Base-by-base conservation (phyloP, 2,329 filamentous ascomycete genomes). In the Hirsutella minnesotensis region DNA sequence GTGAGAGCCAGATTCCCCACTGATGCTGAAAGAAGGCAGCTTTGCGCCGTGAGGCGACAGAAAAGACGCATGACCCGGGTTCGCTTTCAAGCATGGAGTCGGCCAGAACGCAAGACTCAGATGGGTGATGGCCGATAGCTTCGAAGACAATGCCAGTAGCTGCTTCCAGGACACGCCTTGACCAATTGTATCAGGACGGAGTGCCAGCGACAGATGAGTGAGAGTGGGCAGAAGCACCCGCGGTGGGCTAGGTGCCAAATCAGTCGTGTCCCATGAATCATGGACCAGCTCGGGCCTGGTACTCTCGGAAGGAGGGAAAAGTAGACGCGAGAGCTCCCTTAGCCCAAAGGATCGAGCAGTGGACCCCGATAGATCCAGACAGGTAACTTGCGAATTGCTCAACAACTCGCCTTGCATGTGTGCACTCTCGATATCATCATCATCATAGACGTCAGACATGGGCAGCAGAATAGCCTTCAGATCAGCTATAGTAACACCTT, bases 101-200 rank as follows among this genome's bases (percentile, higher is more conserved):
- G 78, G 77, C 78, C 78, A 81, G 53, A 72, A 73, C 15, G 76
- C 75, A 7, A 81, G 64, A 48, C 70, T 77, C 34, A 81, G 62
- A 51, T 81, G 76, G 2, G 77, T 81, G 33, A 81, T 58, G 13
- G 65, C 68, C 1, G 66, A 66, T 7, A 78, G 55, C 49, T 72
- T 75, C 10, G 63, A 55, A 0, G 74, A 68, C n/a, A 81, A 56
- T 2, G 65, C 51, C 20, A 81, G 61, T 4, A 81, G 66, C 30
- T 77, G 73, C 39, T 68, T 72, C 78, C 77, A 81, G 1, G 75
- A 78, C 15, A 67, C 65, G 5, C 56, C 55, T 16, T 35, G 33
- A 9, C 53, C 49, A 3, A 50, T 40, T 33, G 53, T 38, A 1
- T 42, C 48, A 1, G 69, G 67, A 40, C 62, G 52, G 39, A 75